phyloP scores from a whole-genome alignment of 768 basidiomycete species.

The Leccinum boreale region DNA sequence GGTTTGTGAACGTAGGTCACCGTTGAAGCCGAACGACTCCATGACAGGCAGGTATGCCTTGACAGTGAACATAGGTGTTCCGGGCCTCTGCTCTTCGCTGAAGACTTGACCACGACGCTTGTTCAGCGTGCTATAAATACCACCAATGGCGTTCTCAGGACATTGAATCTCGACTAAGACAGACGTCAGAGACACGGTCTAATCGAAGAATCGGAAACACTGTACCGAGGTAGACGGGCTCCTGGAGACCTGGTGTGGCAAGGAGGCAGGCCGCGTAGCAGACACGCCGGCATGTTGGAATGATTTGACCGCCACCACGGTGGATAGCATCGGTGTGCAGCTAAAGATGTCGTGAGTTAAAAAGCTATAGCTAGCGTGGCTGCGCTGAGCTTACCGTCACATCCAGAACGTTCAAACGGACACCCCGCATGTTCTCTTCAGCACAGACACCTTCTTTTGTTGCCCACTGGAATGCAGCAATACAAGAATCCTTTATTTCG shows the following conservation, averaged over 20 bases:
- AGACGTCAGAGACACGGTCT: conserved; percentile 10
- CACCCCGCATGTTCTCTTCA: conserved; percentile 99
- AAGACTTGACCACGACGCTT: conserved; percentile 98
- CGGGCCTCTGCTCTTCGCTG: conserved; percentile 93
- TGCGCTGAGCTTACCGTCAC: conserved; percentile 65
- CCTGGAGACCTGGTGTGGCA: conserved; percentile 88
- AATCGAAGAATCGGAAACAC: background rate
- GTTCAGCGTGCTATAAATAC: conserved; percentile 93
- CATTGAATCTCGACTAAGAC: conserved; percentile 91
- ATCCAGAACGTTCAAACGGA: conserved; percentile 94
- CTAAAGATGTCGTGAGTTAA: conserved; percentile 35
- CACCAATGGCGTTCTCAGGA: conserved; percentile 95
- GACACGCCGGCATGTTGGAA: conserved; percentile 94
- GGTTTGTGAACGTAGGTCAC: conserved; percentile 88
- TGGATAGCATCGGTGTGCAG: conserved; percentile 99
- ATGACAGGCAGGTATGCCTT: conserved; percentile 93
- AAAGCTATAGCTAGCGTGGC: background rate
- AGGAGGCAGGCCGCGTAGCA: conserved; percentile 95
- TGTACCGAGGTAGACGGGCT: conserved; percentile 91
- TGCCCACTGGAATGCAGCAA: conserved; percentile 99
- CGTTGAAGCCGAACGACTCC: conserved; percentile 98
- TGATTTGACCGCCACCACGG: conserved; percentile 98
- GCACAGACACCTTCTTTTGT: conserved; percentile 96
- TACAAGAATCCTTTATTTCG: conserved; percentile 99
- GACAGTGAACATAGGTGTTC: conserved; percentile 99